Percentiles rank a stretch among this genome's conserved stretches.
These are phyloP conservation scores for Aspergillus diversus DNA, from an alignment of 495 filamentous ascomycete genomes.

Conservation along the genomic window DNA sequence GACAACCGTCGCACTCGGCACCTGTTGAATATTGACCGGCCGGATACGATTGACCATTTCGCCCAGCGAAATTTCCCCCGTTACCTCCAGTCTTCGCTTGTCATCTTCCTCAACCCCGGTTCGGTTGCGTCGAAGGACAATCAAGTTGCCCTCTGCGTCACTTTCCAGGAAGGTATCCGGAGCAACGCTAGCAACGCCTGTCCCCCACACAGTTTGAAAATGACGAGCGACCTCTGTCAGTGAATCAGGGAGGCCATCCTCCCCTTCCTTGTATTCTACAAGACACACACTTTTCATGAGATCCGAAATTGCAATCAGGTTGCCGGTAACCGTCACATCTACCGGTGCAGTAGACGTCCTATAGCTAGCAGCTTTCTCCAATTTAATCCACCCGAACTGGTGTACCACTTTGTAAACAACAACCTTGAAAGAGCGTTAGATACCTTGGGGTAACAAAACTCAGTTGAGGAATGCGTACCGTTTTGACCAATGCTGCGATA, in stretches of 20 bases:
- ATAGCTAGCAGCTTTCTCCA: constrained; percentile 73
- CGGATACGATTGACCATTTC: constrained; percentile 91
- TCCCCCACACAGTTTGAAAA: constrained; percentile 78
- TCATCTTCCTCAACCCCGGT: constrained; percentile 77
- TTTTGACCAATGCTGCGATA: constrained; percentile 84
- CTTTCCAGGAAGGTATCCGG: constrained; percentile 75
- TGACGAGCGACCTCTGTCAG: constrained; percentile 79
- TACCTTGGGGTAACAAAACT: neutral
- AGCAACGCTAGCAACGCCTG: constrained; percentile 73
- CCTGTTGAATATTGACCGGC: constrained; percentile 59
- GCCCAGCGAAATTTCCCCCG: constrained; percentile 79
- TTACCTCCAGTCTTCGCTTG: constrained; percentile 67
- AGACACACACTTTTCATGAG: constrained; percentile 92
- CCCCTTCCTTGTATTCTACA: constrained; percentile 62
- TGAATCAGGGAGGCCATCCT: constrained; percentile 45
- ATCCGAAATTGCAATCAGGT: constrained; percentile 81
- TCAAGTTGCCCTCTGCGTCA: constrained; percentile 85
- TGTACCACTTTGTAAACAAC: constrained; percentile 61
- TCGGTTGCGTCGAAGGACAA: constrained; percentile 72
- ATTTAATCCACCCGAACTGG: constrained; percentile 48
- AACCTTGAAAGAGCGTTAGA: constrained; percentile 39
- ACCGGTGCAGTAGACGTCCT: constrained; percentile 84
- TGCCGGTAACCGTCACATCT: constrained; percentile 70
- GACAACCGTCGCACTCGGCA: constrained; percentile 64
- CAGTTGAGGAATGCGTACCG: constrained; percentile 52